Conservation (phyloP, 306 rosid species). For the Fragaria iinumae region DNA sequence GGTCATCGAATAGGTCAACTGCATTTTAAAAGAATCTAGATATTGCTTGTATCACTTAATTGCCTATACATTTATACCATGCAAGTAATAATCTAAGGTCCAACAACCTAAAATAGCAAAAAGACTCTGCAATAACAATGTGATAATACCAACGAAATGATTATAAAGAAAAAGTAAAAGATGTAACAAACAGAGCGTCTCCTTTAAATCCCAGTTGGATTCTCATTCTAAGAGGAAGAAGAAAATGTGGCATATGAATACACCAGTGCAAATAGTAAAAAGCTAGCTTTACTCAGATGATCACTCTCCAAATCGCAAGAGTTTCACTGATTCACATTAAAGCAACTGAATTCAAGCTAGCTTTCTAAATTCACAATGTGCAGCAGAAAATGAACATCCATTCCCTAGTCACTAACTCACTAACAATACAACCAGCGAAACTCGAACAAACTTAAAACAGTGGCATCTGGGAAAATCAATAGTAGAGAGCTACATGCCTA, state of each 20-base stretch:
- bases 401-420: not conserved
- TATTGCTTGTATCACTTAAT: no score
- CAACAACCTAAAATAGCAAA: no score
- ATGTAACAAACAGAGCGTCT: no score
- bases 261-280: not conserved
- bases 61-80: no score
- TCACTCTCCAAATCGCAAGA: not conserved
- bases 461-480: not conserved
- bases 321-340: not conserved
- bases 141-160: no score
- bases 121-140: no score
- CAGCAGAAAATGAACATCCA: not conserved
- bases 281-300: not conserved
- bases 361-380: not conserved
- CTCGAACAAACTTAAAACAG: not conserved
- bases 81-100: no score
- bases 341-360: not conserved
- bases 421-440: not conserved
- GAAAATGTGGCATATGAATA: not conserved
- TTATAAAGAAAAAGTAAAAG: no score
- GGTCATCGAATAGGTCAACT: no score
- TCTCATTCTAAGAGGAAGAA: no score
- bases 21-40: no score
- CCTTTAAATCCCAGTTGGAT: no score
- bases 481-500: slow-evolving; percentile 3